Evolutionary conservation across 495 filamentous ascomycete species (phyloP).

Genomic region (Stereocaulon alpinum): DNA sequence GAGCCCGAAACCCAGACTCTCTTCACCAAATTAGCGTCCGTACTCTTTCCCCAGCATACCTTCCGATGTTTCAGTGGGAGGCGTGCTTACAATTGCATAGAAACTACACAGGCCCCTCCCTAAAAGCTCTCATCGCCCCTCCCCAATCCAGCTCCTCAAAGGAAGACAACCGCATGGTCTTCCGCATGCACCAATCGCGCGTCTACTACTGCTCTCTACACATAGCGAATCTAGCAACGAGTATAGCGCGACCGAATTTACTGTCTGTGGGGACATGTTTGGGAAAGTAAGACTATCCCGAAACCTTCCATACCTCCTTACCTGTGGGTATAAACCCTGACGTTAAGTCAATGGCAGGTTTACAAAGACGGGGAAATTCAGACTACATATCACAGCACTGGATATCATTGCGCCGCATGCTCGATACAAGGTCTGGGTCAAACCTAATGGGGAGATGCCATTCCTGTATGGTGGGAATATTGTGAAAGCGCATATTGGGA

Average conservation of each 20-base stretch:
- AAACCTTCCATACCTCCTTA: background rate
- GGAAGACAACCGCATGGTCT: constrained; percentile 65
- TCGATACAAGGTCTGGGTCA: constrained; percentile 90
- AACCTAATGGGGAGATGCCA: constrained; percentile 89
- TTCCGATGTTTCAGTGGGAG: too few species aligned
- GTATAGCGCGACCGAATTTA: constrained; percentile 64
- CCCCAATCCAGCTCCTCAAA: constrained; percentile 52
- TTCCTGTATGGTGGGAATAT: constrained; percentile 81
- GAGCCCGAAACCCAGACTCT: constrained; percentile 62
- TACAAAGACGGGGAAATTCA: constrained; percentile 86
- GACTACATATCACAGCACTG: constrained; percentile 73
- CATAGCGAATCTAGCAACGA: constrained; percentile 83
- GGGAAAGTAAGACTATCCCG: constrained; percentile 34
- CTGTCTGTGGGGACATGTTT: constrained; percentile 79
- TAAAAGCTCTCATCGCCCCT: constrained; percentile 70
- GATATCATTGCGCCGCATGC: constrained; percentile 81
- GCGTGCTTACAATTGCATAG: too few species aligned
- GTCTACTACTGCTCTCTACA: constrained; percentile 84
- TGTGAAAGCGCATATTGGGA: constrained; percentile 82
- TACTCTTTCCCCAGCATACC: background rate
- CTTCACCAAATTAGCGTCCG: constrained; percentile 65
- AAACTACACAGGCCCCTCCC: constrained; percentile 65
- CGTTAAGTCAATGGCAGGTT: constrained; percentile 38
- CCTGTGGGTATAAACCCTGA: too few species aligned
- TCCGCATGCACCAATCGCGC: constrained; percentile 66